phyloP scores from a whole-genome alignment of 768 basidiomycete species.

The Lactifluus hygrophoroides region DNA sequence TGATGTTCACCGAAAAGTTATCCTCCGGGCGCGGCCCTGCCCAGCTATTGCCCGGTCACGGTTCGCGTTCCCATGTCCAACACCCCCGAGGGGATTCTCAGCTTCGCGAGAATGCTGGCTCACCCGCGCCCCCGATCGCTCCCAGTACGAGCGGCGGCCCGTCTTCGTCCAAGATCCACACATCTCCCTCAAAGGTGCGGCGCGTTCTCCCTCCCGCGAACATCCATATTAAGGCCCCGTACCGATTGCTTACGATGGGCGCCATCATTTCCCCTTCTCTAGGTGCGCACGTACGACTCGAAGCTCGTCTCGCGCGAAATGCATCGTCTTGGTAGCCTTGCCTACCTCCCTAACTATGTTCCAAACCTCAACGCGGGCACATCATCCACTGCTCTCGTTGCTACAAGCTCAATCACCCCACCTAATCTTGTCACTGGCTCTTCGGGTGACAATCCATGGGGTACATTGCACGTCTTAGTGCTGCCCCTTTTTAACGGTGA shows the following conservation, averaged over 20 bases:
- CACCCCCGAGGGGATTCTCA: conserved; percentile 22
- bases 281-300: conserved; percentile 68
- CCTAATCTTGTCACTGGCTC: conserved; percentile 25
- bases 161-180: conserved; percentile 28
- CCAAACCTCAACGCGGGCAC: conserved; percentile 44
- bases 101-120: conserved; percentile 21
- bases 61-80: conserved; percentile 16
- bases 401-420: conserved; percentile 18
- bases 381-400: conserved; percentile 37
- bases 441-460: conserved; percentile 67
- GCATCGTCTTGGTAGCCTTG: conserved; percentile 67
- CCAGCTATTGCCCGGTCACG: conserved; percentile 16
- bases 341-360: conserved; percentile 43
- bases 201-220: background rate
- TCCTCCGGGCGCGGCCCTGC: conserved; percentile 20
- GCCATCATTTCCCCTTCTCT: conserved; percentile 17
- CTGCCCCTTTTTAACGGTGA: conserved; percentile 90
- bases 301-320: conserved; percentile 79
- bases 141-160: conserved; percentile 16
- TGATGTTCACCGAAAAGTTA: conserved; percentile 24
- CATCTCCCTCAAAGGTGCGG: conserved; percentile 14
- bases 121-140: conserved; percentile 23
- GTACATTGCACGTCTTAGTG: conserved; percentile 74
- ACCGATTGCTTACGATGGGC: background rate
- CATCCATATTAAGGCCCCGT: background rate